Base-by-base conservation (phyloP, 2,329 filamentous ascomycete species). In the Amauroascus verrucosus region DNA sequence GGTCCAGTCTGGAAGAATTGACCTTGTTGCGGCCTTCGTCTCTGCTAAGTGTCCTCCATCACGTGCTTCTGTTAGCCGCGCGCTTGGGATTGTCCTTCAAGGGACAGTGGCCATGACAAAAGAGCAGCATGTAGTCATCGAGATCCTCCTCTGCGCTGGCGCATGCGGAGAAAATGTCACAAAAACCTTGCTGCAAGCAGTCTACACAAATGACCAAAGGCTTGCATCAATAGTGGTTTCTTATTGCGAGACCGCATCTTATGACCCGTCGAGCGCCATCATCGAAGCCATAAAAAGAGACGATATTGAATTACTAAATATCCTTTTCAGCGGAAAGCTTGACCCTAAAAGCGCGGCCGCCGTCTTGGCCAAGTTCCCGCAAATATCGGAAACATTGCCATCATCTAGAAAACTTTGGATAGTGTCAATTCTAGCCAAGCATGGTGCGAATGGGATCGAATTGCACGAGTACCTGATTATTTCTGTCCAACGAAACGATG, bases 131-230 rank as follows among this genome's bases (percentile, higher is more conserved):
- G 71, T 72, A 1, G 67, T 83, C 56, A 70, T 76, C 0, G 79
- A 83, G 60, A 66, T 80, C 2, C 61, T 84, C 1, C 69, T 84
- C 1, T 81, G 79, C 51, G 79, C 77, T 1, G 80, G 80, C 0
- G 79, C 79, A 1, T 67, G 71, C 11, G 80, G 80, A 1, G 73
- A 78, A 13, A 66, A 70, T 0, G 65, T 79, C 0, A 72, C 77
- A 0, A 65, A 68, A 28, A 77, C 75, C 0, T 66, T 82, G 0
- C 65, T 76, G 6, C 67, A 74, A 30, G 75, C 78, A 0, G 75
- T 74, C 49, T 67, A 72, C 6, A 70, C 70, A 1, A 73, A 76
- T 41, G 80, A 77, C 55, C 70, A 76, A 53, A 76, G 79, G 38
- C 77, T 82, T 74, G 74, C 78, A 1, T 67, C 66, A 35, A 65